Conservation (phyloP, 495 filamentous ascomycete genomes). For the Diplogelasinospora grovesii region DNA sequence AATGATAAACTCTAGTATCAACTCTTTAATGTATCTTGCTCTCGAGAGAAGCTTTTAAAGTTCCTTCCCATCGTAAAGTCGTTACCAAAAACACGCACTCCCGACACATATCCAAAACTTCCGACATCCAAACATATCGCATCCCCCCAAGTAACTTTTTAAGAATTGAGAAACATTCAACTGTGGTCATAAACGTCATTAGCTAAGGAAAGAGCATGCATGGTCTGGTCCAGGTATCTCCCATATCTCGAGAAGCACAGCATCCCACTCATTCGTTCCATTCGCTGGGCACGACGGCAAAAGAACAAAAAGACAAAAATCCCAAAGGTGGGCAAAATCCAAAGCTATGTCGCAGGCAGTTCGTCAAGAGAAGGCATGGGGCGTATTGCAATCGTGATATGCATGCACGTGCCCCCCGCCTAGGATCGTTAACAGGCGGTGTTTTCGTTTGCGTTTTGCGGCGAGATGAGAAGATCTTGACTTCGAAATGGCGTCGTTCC, state of each 20-base stretch:
- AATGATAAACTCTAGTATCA: background rate
- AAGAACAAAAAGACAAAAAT: constrained; percentile 4
- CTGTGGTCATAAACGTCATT: constrained; percentile 32
- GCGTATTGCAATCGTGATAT: background rate
- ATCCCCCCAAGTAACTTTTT: constrained; percentile 21
- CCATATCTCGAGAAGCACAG: constrained; percentile 1
- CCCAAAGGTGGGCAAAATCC: constrained; percentile 4
- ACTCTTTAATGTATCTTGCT: background rate
- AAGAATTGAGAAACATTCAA: constrained; percentile 32
- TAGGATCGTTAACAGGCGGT: constrained; percentile 16
- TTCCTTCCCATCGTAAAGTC: constrained; percentile 34
- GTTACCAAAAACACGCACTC: constrained; percentile 35
- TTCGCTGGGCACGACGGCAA: background rate
- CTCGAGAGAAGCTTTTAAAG: constrained; percentile 25
- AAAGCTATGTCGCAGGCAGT: background rate
- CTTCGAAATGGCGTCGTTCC: too few relatives aligned
- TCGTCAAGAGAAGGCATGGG: background rate
- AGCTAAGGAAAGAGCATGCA: constrained; percentile 9
- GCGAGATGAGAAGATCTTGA: background rate
- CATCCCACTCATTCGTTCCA: too few relatives aligned
- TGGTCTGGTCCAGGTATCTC: constrained; percentile 7
- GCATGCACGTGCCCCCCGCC: constrained; percentile 4
- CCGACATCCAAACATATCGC: constrained; percentile 10
- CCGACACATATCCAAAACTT: constrained; percentile 32
- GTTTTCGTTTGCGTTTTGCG: constrained; percentile 7